Conservation (phyloP, 2,329 filamentous ascomycete genomes). For the Blastomyces gilchristii region DNA sequence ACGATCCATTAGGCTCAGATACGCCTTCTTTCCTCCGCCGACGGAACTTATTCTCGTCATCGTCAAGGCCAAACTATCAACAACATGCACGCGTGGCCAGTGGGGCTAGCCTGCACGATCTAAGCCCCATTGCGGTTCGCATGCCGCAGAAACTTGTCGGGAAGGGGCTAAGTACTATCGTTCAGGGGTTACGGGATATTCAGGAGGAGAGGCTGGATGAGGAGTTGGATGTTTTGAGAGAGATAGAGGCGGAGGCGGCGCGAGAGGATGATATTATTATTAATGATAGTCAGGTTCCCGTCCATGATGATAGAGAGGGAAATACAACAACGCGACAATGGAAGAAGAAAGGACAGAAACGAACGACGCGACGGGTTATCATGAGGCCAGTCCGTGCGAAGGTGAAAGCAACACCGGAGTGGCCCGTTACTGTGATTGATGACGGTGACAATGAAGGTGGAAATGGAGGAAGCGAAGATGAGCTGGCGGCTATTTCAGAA, state of each 20-base stretch:
- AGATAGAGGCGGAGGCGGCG: conserved; percentile 31
- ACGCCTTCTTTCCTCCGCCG: conserved; percentile 34
- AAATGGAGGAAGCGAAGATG: conserved; percentile 21
- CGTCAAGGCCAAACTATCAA: conserved; percentile 10
- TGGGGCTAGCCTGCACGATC: conserved; percentile 9
- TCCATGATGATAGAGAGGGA: conserved; percentile 8
- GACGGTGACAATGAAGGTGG: conserved; percentile 9
- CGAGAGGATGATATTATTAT: conserved; percentile 21
- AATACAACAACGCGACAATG: conserved; percentile 18
- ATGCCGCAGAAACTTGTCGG: conserved; percentile 30
- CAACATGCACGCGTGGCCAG: conserved; percentile 11
- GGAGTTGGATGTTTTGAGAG: conserved; percentile 35
- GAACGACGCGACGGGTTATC: conserved; percentile 36
- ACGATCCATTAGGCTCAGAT: conserved; percentile 22
- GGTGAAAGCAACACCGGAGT: conserved; percentile 22
- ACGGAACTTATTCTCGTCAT: conserved; percentile 25
- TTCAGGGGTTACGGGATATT: conserved; percentile 32
- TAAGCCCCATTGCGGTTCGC: conserved; percentile 32
- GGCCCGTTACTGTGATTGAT: conserved; percentile 4
- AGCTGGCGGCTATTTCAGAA: conserved; percentile 23
- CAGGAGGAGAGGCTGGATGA: conserved; percentile 35
- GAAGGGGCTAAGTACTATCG: conserved; percentile 30
- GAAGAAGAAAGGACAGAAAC: conserved; percentile 43
- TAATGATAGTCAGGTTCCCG: conserved; percentile 28
- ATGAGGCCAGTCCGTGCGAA: conserved; percentile 34